A percentile compares a stretch with the other conserved stretches of the same genome.
Conservation (phyloP, 2,329 filamentous ascomycete genomes). For the Drechslera avenae region DNA sequence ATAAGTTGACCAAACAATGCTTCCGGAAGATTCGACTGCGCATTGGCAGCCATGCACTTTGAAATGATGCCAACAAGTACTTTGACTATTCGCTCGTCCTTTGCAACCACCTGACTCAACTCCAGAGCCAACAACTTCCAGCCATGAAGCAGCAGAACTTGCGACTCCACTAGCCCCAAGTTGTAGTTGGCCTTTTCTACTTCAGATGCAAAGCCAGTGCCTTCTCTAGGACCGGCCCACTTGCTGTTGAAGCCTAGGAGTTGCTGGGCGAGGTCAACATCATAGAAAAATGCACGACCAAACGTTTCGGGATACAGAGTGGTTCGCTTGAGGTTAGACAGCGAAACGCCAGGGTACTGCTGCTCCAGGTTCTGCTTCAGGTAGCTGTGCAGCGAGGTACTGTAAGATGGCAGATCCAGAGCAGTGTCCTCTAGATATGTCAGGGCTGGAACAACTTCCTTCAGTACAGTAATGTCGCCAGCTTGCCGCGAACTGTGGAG, state of each 20-base stretch:
- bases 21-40: slow-evolving; percentile 72
- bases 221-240: slow-evolving; percentile 65
- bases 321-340: slow-evolving; percentile 83
- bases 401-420: slow-evolving; percentile 80
- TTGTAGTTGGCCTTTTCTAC: slow-evolving; percentile 89
- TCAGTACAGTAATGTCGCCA: slow-evolving; percentile 69
- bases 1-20: slow-evolving; percentile 81
- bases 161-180: slow-evolving; percentile 87
- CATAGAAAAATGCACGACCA: slow-evolving; percentile 82
- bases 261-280: slow-evolving; percentile 73
- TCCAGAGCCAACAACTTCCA: slow-evolving; percentile 91
- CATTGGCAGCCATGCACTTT: slow-evolving; percentile 80
- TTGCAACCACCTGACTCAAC: slow-evolving; percentile 68
- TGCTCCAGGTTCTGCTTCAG: slow-evolving; percentile 82
- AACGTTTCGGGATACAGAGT: slow-evolving; percentile 67
- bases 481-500: slow-evolving; percentile 83
- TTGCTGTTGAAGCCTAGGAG: slow-evolving; percentile 77
- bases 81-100: slow-evolving; percentile 64
- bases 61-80: slow-evolving; percentile 75
- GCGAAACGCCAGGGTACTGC: slow-evolving; percentile 73
- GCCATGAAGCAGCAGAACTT: slow-evolving; percentile 82
- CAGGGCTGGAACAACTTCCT: slow-evolving; percentile 73
- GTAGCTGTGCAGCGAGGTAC: slow-evolving; percentile 82
- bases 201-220: slow-evolving; percentile 79
- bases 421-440: slow-evolving; percentile 81